A percentile compares a stretch with the other conserved stretches of the same genome.
These are phyloP conservation scores for Aspergillus avenaceus DNA, from an alignment of 495 filamentous ascomycete species.

Conservation along the genomic window DNA sequence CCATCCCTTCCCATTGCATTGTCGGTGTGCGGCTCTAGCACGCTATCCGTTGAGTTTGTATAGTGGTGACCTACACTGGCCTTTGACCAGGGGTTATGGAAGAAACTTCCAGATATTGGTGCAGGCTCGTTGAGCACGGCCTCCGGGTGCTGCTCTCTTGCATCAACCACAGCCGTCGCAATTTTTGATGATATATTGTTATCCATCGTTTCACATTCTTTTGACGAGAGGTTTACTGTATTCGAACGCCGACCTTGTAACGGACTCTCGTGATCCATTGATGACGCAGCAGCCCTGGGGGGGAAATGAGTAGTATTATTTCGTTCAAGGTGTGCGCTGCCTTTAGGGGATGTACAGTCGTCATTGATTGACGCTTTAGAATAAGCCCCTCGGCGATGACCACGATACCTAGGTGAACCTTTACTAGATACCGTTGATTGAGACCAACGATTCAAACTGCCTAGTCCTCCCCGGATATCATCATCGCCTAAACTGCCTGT, in stretches of 20 bases:
- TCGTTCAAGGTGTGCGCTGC: not conserved
- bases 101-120: slow-evolving; percentile 2
- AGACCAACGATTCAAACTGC: slow-evolving; percentile 80
- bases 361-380: slow-evolving; percentile 52
- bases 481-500: slow-evolving; percentile 20
- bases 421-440: slow-evolving; percentile 70
- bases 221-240: not conserved
- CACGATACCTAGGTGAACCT: slow-evolving; percentile 41
- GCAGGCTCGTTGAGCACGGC: not conserved
- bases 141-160: not conserved
- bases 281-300: not conserved
- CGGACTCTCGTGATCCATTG: not conserved
- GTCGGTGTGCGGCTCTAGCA: not conserved
- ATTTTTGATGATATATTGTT: not conserved
- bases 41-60: no score
- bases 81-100: slow-evolving; percentile 13
- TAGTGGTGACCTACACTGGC: not conserved
- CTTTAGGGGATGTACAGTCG: slow-evolving; percentile 20
- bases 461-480: slow-evolving; percentile 58
- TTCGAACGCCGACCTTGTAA: not conserved
- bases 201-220: not conserved
- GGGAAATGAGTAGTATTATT: not conserved
- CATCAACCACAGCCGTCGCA: not conserved
- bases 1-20: not conserved
- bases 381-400: slow-evolving; percentile 46